These are phyloP conservation scores for Trichoderma harzianum DNA, from an alignment of 2,329 filamentous ascomycete genomes.

Conservation along the genomic window DNA sequence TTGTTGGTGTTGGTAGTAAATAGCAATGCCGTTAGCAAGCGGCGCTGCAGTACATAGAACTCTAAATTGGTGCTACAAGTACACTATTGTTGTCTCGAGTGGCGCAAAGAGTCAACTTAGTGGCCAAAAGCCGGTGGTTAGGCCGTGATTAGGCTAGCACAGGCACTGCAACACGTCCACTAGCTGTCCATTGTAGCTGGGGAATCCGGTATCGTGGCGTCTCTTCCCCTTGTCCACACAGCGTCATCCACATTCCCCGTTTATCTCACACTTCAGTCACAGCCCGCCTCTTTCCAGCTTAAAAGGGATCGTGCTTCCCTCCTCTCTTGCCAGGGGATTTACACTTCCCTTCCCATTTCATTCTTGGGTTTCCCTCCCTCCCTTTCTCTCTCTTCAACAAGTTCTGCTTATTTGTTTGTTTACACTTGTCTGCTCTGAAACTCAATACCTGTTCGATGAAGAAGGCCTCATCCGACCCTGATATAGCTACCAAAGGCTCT, in stretches of 20 bases:
- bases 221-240: neutral
- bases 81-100: neutral
- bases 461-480: conserved; percentile 54
- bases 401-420: neutral
- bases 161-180: neutral
- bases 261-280: neutral
- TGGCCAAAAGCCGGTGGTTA: neutral
- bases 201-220: neutral
- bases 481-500: conserved; percentile 56
- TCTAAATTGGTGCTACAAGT: neutral
- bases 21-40: neutral
- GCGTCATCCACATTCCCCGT: conserved; percentile 17
- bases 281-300: conserved; percentile 3
- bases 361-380: neutral
- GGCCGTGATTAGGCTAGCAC: neutral
- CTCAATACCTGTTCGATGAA: conserved; percentile 56
- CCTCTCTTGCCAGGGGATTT: neutral
- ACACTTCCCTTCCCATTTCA: neutral
- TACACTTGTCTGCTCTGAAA: conserved; percentile 11
- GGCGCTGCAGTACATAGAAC: neutral
- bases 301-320: conserved; percentile 10
- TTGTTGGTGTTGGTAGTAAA: neutral
- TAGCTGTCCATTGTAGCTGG: neutral
- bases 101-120: neutral
- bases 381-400: neutral